phyloP scores from a whole-genome alignment of 1,284 basidiomycete species.

The Ustilago nuda region DNA sequence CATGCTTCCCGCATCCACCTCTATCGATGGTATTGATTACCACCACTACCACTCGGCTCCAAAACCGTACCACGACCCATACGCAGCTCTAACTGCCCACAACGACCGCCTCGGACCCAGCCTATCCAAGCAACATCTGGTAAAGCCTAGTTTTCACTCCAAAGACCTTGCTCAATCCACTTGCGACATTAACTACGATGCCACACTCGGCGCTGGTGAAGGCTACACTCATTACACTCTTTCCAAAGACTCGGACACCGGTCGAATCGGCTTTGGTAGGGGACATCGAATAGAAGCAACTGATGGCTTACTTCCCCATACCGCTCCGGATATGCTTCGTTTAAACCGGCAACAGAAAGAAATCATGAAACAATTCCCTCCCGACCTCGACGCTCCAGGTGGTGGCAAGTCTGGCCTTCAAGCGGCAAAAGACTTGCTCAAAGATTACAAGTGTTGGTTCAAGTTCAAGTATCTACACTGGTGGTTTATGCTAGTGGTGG shows the following conservation, averaged over 20 bases:
- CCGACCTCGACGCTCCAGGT: slow-evolving; percentile 59
- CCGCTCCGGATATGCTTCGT: slow-evolving; percentile 37
- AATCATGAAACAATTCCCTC: slow-evolving; percentile 60
- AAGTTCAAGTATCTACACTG: slow-evolving; percentile 70
- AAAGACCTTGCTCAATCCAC: slow-evolving; percentile 13
- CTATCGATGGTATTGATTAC: slow-evolving; percentile 32
- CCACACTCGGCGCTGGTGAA: slow-evolving; percentile 8
- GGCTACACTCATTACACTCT: slow-evolving; percentile 17
- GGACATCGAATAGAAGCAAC: slow-evolving; percentile 33
- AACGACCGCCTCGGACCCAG: slow-evolving; percentile 12
- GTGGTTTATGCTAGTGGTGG: slow-evolving; percentile 69
- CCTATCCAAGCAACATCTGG: slow-evolving; percentile 20
- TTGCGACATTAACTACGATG: slow-evolving; percentile 22
- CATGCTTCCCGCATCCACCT: slow-evolving; percentile 8
- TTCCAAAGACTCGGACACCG: slow-evolving; percentile 24
- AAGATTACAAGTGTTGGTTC: slow-evolving; percentile 55
- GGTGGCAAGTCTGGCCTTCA: slow-evolving; percentile 44
- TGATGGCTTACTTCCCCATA: slow-evolving; percentile 45
- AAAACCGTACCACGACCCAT: slow-evolving; percentile 37
- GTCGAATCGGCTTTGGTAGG: slow-evolving; percentile 24
- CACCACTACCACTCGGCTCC: slow-evolving; percentile 26
- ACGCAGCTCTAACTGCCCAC: slow-evolving; percentile 14
- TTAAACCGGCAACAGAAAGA: slow-evolving; percentile 54
- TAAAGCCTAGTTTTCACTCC: slow-evolving; percentile 8
- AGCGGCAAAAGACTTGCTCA: slow-evolving; percentile 30